Base-by-base conservation (phyloP, 2,329 filamentous ascomycete genomes). In the Fusarium tuaranense region DNA sequence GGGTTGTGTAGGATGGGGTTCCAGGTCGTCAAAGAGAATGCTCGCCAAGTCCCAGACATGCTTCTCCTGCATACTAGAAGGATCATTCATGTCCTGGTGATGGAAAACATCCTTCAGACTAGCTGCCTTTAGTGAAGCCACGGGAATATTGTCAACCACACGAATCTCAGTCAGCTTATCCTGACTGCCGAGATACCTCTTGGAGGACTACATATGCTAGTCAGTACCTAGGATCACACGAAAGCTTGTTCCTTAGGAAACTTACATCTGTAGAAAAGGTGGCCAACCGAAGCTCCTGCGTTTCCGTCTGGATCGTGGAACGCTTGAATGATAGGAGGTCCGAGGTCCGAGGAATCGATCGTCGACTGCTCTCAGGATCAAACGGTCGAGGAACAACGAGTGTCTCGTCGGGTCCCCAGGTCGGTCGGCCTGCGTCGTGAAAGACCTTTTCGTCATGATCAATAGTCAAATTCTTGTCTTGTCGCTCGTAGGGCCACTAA, bases 401-500 rank as follows among this genome's bases (percentile, higher is more conserved):
- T 4, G 91, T 91, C 72, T 95, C 93, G 73, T 91, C 90, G 3
- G 91, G 90, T 41, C 92, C 92, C 93, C 96, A 98, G 60, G 89
- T 91, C 32, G 95, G 94, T 77, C 95, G 95, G 81, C 93, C 90
- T 53, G 91, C 92, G 73, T 90, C 87, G 83, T 95, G 93, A 82
- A 92, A 97, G 30, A 86, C 88, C 78, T 88, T 88, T 73, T 96
- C 93, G 68, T 85, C 83, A 57, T 89, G 87, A 77, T 88, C 87
- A 86, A 95, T 87, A 66, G 92, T 84, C 67, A 91, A 88, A 44
- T 90, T 90, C 80, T 95, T 95, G 73, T 92, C 86, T 84, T 92
- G 91, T 86, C 95, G 94, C 82, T 94, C 89, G 86, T 97, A 97
- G 63, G 95, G 95, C 91, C 93, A 97, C 95, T 97, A 91, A 80